phyloP scores from a whole-genome alignment of 176 grass and related monocot genomes.

The Bromus sterilis region DNA sequence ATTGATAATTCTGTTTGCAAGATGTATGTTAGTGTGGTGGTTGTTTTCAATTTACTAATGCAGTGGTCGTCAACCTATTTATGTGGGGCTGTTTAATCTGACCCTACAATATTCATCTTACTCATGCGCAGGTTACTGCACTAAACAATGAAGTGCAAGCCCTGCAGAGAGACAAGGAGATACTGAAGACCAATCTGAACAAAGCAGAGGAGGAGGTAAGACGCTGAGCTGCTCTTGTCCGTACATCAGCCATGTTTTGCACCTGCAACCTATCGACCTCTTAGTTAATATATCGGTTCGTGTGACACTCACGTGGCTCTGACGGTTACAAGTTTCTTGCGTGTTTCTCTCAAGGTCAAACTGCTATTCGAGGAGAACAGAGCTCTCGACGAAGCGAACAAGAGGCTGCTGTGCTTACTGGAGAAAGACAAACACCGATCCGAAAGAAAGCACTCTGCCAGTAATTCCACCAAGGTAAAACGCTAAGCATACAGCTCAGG shows the following conservation, averaged over 20 bases:
- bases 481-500: not conserved
- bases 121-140: constrained; percentile 24
- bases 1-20: no score
- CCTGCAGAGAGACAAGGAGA: constrained; percentile 69
- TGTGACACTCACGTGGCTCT: not conserved
- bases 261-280: not conserved
- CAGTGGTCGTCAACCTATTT: not conserved
- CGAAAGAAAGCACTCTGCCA: constrained; percentile 51
- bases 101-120: not conserved
- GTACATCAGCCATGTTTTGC: not conserved
- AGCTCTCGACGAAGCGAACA: constrained; percentile 69
- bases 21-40: not conserved
- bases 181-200: constrained; percentile 57
- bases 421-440: constrained; percentile 59
- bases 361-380: constrained; percentile 69
- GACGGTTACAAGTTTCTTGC: not conserved
- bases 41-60: not conserved
- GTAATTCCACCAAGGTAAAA: constrained; percentile 66
- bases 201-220: constrained; percentile 88
- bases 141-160: constrained; percentile 42
- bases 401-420: constrained; percentile 42
- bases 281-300: not conserved
- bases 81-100: not conserved
- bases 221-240: not conserved
- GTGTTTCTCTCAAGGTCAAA: constrained; percentile 39